A percentile compares a stretch with the other conserved stretches of the same genome.
Conservation (phyloP, 192 early-diverging fungal genomes). For the Allomyces macrogynus region DNA sequence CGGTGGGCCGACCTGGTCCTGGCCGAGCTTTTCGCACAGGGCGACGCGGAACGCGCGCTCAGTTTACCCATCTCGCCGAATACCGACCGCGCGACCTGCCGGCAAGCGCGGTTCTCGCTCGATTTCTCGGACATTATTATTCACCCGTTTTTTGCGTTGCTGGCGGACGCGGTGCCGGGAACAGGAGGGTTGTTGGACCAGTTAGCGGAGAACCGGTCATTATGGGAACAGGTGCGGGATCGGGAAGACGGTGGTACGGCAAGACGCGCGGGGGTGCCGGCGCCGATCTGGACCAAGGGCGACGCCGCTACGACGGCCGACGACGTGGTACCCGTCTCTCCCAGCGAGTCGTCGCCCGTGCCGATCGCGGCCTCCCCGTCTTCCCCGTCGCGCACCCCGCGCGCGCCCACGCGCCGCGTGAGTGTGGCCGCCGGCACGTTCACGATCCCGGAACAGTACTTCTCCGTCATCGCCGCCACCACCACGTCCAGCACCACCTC, state of each 20-base stretch:
- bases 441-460: background rate
- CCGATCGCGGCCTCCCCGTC: background rate
- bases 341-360: background rate
- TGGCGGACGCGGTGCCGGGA: background rate
- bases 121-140: background rate
- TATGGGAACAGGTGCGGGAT: background rate
- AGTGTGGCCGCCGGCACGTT: background rate
- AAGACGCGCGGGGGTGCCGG: background rate
- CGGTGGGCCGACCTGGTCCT: background rate
- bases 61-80: background rate
- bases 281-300: background rate
- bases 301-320: background rate
- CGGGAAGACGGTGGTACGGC: background rate
- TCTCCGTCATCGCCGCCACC: no score
- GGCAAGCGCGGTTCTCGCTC: background rate
- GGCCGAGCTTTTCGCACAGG: background rate
- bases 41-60: background rate
- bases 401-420: background rate
- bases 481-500: no score
- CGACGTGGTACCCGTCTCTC: background rate
- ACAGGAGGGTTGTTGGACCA: background rate
- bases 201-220: background rate
- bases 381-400: background rate
- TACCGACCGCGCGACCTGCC: background rate
- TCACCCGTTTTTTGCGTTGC: background rate